Base-by-base conservation (phyloP, 2,329 filamentous ascomycete species). In the Claviceps sp. region DNA sequence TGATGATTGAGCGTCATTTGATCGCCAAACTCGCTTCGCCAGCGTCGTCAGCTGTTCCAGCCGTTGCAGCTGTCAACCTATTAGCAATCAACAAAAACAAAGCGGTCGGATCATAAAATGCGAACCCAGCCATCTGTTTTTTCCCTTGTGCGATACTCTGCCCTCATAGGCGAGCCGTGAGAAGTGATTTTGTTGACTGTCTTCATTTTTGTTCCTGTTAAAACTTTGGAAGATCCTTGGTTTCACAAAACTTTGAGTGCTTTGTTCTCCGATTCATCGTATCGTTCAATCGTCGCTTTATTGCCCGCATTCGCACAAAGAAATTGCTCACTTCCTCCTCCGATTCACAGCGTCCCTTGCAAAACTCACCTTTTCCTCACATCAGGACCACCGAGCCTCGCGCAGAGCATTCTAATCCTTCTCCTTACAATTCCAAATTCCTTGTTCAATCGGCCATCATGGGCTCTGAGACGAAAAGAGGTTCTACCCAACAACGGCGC, bases 401-500 rank as follows among this genome's bases (percentile, higher is more conserved):
- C 6, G 37, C 45, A 16, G 5, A 47, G 9, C n/a, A 7, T 22
- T 37, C 37, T 11, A 3, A 38, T 45, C 22, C 37, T 13, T 45
- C 11, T 38, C 26, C 44, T 30, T 18, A n/a, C 30, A 44, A 41
- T 44, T 11, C 6, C 26, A 20, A 30, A n/a, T 37, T 30, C 45
- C n/a, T 13, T 18, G 14, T 48, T 47, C 3, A 18, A 7, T 20
- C 38, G 24, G 13, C 14, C 41, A 51, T 26, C 3, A 57, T 58
- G 57, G 56, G 37, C 48, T 24, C 52, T 9, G 24, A 48, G 34
- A 24, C 52, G 41, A 55, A 48, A 45, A 45, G 47, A 41, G 20
- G 37, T 30, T 44, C 60, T 30, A 50, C 59, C 47, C 61, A 59
- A 42, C 55, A 57, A 49, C 48, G 46, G 20, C 54, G 53, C n/a